Conservation (phyloP, 106 monocot genomes). For the Dendrobium chrysotoxum region DNA sequence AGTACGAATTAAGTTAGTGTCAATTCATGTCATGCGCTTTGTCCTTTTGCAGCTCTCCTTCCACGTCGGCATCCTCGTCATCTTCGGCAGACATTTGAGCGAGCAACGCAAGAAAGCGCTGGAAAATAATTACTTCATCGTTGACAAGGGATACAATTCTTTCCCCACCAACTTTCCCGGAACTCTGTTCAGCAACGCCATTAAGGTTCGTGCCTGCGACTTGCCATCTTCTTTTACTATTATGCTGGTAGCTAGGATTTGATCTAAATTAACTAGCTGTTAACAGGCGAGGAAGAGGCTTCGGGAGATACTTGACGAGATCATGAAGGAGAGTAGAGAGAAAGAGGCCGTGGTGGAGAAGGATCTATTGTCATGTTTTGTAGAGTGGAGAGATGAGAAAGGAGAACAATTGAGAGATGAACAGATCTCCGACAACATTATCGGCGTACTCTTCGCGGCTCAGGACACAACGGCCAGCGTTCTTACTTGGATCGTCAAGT, state of each 20-base stretch:
- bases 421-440: slow-evolving; percentile 85
- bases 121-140: slow-evolving; percentile 58
- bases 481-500: slow-evolving; percentile 89
- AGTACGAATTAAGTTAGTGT: too few relatives aligned
- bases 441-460: slow-evolving; percentile 80
- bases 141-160: slow-evolving; percentile 88
- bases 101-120: slow-evolving; percentile 34
- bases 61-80: slow-evolving; percentile 57
- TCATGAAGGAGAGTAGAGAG: slow-evolving; percentile 58
- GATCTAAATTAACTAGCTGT: background rate
- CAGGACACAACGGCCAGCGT: slow-evolving; percentile 87
- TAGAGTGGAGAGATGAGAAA: slow-evolving; percentile 29
- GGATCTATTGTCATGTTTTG: slow-evolving; percentile 50
- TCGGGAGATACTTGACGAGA: slow-evolving; percentile 37
- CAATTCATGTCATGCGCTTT: background rate
- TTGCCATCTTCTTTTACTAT: background rate
- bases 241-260: background rate
- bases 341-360: slow-evolving; percentile 2
- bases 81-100: slow-evolving; percentile 54
- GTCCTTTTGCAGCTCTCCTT: slow-evolving; percentile 51
- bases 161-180: slow-evolving; percentile 55
- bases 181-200: slow-evolving; percentile 56
- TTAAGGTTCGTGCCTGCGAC: too few relatives aligned
- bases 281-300: slow-evolving; percentile 66
- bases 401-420: slow-evolving; percentile 38